Evolutionary conservation across 2,329 filamentous ascomycete species (phyloP).

Genomic region (Pseudogymnoascus sp.): DNA sequence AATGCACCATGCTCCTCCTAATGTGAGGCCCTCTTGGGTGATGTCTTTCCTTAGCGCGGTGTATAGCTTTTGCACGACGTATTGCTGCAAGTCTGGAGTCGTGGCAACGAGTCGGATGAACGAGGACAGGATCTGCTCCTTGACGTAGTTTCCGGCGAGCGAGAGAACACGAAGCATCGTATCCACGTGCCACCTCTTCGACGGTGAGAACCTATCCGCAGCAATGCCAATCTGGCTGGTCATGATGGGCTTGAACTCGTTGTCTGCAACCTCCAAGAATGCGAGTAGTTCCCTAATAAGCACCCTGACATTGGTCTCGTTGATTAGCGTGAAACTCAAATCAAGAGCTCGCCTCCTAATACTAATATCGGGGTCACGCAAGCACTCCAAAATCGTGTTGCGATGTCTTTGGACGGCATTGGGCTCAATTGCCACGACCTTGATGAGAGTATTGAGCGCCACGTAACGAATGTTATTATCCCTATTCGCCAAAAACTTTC

Average conservation of each 20-base stretch:
- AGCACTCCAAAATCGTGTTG: conserved; percentile 93
- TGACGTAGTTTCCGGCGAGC: conserved; percentile 91
- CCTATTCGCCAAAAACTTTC: conserved; percentile 95
- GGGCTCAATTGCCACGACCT: conserved; percentile 94
- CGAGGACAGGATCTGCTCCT: conserved; percentile 93
- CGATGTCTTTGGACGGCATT: conserved; percentile 95
- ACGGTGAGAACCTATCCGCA: conserved; percentile 89
- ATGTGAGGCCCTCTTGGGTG: conserved; percentile 88
- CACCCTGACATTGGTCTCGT: conserved; percentile 90
- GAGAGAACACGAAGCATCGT: conserved; percentile 93
- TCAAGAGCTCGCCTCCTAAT: conserved; percentile 93
- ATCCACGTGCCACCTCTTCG: conserved; percentile 97
- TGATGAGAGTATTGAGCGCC: conserved; percentile 92
- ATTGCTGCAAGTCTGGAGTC: conserved; percentile 88
- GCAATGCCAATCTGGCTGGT: conserved; percentile 96
- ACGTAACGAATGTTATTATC: conserved; percentile 99
- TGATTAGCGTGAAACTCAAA: conserved; percentile 95
- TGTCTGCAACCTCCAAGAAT: conserved; percentile 94
- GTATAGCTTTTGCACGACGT: conserved; percentile 93
- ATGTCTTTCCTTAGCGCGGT: conserved; percentile 88
- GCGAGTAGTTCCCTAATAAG: conserved; percentile 87
- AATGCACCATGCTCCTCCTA: conserved; percentile 94
- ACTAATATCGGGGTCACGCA: conserved; percentile 95
- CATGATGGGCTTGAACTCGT: conserved; percentile 98
- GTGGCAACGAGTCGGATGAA: conserved; percentile 94